Evolutionary conservation across 306 rosid species (phyloP).

Genomic region (Medicago ruthenica): DNA sequence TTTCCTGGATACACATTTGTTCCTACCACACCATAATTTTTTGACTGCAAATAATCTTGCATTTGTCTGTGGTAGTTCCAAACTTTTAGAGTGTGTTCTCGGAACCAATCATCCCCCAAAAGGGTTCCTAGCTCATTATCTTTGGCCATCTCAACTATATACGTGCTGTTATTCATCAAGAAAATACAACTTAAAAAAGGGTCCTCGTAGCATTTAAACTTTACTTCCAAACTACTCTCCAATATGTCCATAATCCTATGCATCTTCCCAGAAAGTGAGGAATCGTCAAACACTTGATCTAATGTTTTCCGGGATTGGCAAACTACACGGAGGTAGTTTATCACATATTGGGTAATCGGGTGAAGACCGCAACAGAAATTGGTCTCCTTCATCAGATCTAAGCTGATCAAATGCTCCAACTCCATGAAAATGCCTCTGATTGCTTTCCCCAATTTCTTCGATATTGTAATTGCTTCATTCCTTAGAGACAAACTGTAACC

Average conservation of each 20-base stretch:
- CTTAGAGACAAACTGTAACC: slow-evolving; percentile 66
- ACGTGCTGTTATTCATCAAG: slow-evolving; percentile 83
- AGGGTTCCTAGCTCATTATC: slow-evolving; percentile 76
- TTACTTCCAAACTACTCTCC: slow-evolving; percentile 82
- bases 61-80: slow-evolving; percentile 57
- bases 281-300: slow-evolving; percentile 73
- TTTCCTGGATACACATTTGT: not conserved
- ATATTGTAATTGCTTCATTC: slow-evolving; percentile 72
- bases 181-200: slow-evolving; percentile 68
- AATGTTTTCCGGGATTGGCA: slow-evolving; percentile 68
- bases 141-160: slow-evolving; percentile 72
- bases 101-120: slow-evolving; percentile 79
- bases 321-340: slow-evolving; percentile 84
- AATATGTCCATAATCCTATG: slow-evolving; percentile 51
- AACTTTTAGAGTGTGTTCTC: slow-evolving; percentile 65
- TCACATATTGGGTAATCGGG: slow-evolving; percentile 88
- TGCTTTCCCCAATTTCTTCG: slow-evolving; percentile 81
- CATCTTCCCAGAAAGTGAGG: not conserved
- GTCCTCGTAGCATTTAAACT: slow-evolving; percentile 71
- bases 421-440: slow-evolving; percentile 81
- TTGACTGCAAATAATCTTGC: not conserved
- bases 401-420: slow-evolving; percentile 78
- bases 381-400: slow-evolving; percentile 67
- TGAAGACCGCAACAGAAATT: slow-evolving; percentile 91
- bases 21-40: no score